Evolutionary conservation across 176 grass and related monocot genomes (phyloP).

Genomic region (Pharus latifolius): DNA sequence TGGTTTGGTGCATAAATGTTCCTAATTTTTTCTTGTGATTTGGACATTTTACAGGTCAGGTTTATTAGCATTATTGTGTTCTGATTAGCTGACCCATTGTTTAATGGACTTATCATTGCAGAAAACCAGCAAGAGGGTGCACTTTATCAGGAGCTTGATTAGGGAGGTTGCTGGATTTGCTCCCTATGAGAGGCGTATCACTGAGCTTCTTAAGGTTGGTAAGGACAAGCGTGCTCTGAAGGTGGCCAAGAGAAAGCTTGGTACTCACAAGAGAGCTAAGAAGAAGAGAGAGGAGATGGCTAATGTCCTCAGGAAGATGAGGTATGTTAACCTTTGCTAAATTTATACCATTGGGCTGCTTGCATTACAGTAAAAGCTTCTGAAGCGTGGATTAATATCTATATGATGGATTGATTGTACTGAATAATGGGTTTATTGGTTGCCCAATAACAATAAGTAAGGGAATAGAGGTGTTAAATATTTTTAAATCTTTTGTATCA

Average conservation of each 20-base stretch:
- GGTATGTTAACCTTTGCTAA: constrained; percentile 9
- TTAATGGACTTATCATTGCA: too few relatives aligned
- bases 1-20: neutral
- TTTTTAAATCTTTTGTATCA: too few relatives aligned
- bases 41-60: neutral
- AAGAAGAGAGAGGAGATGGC: constrained; percentile 69
- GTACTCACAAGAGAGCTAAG: constrained; percentile 59
- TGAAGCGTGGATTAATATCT: too few relatives aligned
- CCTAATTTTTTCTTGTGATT: neutral
- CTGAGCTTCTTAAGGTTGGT: constrained; percentile 54
- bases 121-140: constrained; percentile 46
- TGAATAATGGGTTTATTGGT: too few relatives aligned
- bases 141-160: constrained; percentile 37
- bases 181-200: constrained; percentile 52
- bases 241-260: constrained; percentile 48
- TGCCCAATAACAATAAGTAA: too few relatives aligned
- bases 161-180: constrained; percentile 60
- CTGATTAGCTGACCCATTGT: too few relatives aligned
- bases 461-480: too few relatives aligned
- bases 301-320: constrained; percentile 42
- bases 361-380: too few relatives aligned
- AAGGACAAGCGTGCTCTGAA: constrained; percentile 56
- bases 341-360: too few relatives aligned
- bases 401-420: too few relatives aligned
- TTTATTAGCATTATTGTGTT: too few relatives aligned